phyloP scores from a whole-genome alignment of 1,139 yeast genomes.

The Pichia norvegensis region DNA sequence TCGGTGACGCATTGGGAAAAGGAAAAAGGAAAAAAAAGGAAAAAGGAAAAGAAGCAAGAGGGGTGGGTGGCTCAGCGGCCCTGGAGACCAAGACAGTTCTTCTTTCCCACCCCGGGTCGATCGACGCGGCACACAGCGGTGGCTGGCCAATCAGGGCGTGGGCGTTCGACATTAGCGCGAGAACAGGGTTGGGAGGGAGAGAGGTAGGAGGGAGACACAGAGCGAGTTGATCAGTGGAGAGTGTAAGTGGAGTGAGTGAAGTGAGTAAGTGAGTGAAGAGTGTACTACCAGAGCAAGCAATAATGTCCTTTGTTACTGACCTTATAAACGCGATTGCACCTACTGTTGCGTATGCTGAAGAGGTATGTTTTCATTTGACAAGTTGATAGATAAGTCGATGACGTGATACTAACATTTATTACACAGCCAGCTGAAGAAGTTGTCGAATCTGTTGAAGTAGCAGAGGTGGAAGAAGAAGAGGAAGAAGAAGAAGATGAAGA shows the following conservation, averaged over 20 bases:
- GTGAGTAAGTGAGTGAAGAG: background rate
- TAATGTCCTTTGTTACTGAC: conserved; percentile 56
- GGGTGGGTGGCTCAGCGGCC: background rate
- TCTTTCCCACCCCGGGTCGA: background rate
- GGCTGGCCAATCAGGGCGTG: conserved; percentile 1
- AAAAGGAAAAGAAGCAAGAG: too few species aligned
- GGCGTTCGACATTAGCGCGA: background rate
- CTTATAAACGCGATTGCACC: conserved; percentile 78
- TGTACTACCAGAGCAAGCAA: background rate
- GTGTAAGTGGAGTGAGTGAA: background rate
- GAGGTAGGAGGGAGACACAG: background rate
- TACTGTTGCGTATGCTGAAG: conserved; percentile 80
- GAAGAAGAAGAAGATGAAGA: conserved; percentile 61
- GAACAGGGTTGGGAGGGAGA: background rate
- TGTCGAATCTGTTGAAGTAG: conserved; percentile 11
- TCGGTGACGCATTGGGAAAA: too few species aligned
- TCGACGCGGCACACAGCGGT: conserved; percentile 1
- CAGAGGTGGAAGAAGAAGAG: conserved; percentile 29
- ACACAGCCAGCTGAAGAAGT: conserved; percentile 24
- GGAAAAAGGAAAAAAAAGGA: too few species aligned
- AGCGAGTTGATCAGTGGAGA: background rate
- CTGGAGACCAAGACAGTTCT: too few species aligned
- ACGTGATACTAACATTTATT: conserved; percentile 1
- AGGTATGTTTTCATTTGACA: conserved; percentile 31
- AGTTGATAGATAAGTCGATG: background rate